Evolutionary conservation across 2,329 filamentous ascomycete genomes (phyloP).

Genomic region (Orbilia oligospora): DNA sequence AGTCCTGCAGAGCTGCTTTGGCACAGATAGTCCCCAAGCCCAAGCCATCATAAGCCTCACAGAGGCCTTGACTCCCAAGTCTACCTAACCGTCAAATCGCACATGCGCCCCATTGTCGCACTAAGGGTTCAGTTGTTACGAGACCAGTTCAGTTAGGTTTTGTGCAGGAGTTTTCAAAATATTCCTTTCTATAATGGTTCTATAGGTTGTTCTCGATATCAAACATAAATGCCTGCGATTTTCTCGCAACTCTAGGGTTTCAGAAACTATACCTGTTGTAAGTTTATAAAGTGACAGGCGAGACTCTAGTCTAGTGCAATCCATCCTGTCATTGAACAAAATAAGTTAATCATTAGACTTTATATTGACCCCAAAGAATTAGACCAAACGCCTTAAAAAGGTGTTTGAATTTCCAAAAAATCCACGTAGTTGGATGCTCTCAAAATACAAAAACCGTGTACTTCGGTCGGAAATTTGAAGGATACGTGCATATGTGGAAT

Average conservation of each 20-base stretch:
- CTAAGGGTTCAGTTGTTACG: too few relatives aligned
- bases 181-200: not conserved
- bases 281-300: not conserved
- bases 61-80: not conserved
- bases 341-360: too few relatives aligned
- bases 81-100: not conserved
- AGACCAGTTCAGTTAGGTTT: too few relatives aligned
- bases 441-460: too few relatives aligned
- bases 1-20: not conserved
- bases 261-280: not conserved
- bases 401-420: too few relatives aligned
- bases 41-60: not conserved
- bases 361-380: too few relatives aligned
- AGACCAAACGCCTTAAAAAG: too few relatives aligned
- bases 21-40: not conserved
- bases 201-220: too few relatives aligned
- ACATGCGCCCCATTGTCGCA: not conserved
- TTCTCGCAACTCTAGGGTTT: not conserved
- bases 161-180: not conserved
- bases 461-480: too few relatives aligned
- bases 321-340: not conserved
- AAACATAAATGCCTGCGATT: not conserved
- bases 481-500: too few relatives aligned
- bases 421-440: too few relatives aligned
- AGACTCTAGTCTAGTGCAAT: not conserved